Base-by-base conservation (phyloP, 805 yeast genomes). In the Groenewaldozyma tartarivorans region DNA sequence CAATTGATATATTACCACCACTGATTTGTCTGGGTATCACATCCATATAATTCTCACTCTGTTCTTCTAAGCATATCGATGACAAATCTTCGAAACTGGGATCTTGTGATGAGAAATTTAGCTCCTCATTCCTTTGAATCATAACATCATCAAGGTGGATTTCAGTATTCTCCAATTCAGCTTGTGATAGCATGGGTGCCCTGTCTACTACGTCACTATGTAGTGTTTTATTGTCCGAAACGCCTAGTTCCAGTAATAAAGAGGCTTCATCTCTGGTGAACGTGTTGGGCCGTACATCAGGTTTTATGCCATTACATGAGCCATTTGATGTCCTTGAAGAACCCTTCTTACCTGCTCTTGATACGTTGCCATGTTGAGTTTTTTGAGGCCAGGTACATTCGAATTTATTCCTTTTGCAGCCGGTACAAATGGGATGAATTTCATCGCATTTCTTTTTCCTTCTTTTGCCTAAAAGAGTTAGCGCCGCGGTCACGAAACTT, bases 401-500 rank as follows among this genome's bases (percentile, higher is more conserved):
- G 29, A 35, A 35, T 9, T 16, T 22, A 20, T 35, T 35, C 9
- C 38, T 13, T 20, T 35, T 26, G 15, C 38, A 35, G 4, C 31
- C 38, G n/a, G 20, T 13, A 24, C 38, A 35, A 21, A 35, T 35
- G 11, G 38, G 38, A 24, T 35, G 38, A 29, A 20, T 21, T 22
- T 35, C 38, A 16, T 35, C 38, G 30, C 38, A 35, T 35, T 35
- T 35, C 21, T 35, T 35, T 18, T 35, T 35, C 13, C 38, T 20
- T 3, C 38, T 29, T n/a, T 35, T 35, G 31, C 38, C 38, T 35
- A 18, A 6, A 33, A n/a, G 26, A 3, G 20, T 31, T 6, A 31
- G 34, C 17, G 7, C 34, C 15, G 15, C 7, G 11, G 15, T 13
- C 29, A 9, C 7, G 13, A 13, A 9, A 9, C 13, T 24, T 13